Evolutionary conservation across 2,329 filamentous ascomycete genomes (phyloP), one percentile per base, ranked within the genome.

Genomic region (Fusarium pseudoanthophilum): DNA sequence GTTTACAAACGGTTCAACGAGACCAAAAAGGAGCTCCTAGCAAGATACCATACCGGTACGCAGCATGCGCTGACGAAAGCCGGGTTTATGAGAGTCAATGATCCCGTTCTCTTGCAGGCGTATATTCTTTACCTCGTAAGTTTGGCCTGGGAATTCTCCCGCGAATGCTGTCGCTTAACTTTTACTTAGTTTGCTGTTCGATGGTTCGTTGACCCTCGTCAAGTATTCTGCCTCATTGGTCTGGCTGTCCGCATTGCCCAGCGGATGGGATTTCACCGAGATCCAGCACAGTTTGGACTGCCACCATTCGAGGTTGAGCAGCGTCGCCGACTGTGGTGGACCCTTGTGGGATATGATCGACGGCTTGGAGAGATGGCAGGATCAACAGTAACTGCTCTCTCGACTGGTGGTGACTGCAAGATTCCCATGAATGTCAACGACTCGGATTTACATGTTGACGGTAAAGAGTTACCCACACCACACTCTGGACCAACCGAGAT

Each of bases 281-380:
- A 94, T 77, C 85, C 88, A 4, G 83, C 83, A 4, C 84, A 88
- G 62, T 87, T 87, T 58, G 86, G 80, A 9, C 75, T 89, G 6
- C 83, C 81, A 7, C 87, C 84, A 37, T 92, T 90, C 60, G 91
- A 94, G 75, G 87, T 89, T 7, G 92, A 94, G 81, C 87, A 92
- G 80, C 87, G 92, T n/a, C 88, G 92, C 56, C 86, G 92, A 42
- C 82, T 94, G 4, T 94, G 92, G 92, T 94, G 92, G 92, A 89
- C 90, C 37, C 84, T 95, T 21, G 86, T 92, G 20, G 84, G 89
- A 32, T 92, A 93, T 72, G 92, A 95, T 79, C 85, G 87, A 67
- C 90, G 92, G 28, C 87, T 93, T 42, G 87, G 90, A 64, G 92
- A 94, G 78, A 87, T 93, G 80, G 87, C 89, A 7, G 87, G 88